Percentiles rank a stretch among this genome's conserved stretches.
Conservation (phyloP, 768 basidiomycete species). For the Albatrellus ellisii region DNA sequence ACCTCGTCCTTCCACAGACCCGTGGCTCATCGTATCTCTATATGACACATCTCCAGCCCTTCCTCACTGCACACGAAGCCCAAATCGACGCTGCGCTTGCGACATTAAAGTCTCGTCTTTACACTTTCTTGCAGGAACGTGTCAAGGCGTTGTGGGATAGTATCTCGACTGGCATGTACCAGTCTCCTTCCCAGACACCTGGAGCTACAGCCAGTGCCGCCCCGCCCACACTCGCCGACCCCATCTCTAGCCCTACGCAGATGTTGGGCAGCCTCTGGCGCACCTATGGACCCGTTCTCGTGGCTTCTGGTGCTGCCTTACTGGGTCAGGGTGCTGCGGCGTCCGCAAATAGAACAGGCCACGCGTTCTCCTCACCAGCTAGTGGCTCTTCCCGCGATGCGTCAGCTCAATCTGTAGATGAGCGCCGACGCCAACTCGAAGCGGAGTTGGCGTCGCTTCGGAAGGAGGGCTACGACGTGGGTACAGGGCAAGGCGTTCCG, state of each 20-base stretch:
- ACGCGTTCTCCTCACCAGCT: conserved; percentile 20
- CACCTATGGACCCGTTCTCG: conserved; percentile 61
- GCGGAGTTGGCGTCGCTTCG: not conserved
- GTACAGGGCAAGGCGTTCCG: conserved; percentile 3
- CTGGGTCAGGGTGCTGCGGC: conserved; percentile 37
- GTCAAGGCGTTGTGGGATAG: conserved; percentile 55
- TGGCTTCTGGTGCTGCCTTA: conserved; percentile 55
- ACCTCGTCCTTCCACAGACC: conserved; percentile 83
- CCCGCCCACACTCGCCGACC: conserved; percentile 36
- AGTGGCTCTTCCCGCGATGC: conserved; percentile 18
- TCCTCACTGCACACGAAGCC: conserved; percentile 69
- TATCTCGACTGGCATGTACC: conserved; percentile 35
- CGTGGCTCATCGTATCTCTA: conserved; percentile 84
- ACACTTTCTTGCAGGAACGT: conserved; percentile 52
- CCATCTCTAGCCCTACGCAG: conserved; percentile 51
- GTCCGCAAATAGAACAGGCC: conserved; percentile 18
- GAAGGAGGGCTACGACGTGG: conserved; percentile 9
- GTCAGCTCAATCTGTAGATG: conserved; percentile 2
- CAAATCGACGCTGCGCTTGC: conserved; percentile 79
- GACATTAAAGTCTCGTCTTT: conserved; percentile 42
- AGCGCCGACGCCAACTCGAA: conserved; percentile 17
- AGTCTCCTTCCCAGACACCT: conserved; percentile 16
- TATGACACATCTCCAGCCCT: conserved; percentile 62
- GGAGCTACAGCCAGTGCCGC: conserved; percentile 19
- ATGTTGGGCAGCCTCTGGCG: conserved; percentile 58